Conservation (phyloP, 495 filamentous ascomycete species). For the Penicillium daleae region DNA sequence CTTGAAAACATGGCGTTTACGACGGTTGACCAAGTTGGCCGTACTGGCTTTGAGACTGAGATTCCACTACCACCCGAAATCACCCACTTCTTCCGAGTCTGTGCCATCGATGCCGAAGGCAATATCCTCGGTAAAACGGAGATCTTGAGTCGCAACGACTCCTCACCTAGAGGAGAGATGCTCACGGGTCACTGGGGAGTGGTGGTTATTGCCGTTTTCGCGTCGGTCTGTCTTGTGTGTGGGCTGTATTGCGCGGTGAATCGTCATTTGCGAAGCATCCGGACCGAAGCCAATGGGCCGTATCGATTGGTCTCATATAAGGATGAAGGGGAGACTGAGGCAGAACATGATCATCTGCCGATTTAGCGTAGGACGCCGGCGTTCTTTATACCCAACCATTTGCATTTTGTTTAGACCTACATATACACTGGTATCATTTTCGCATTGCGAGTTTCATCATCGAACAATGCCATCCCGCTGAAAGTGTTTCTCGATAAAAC, state of each 20-base stretch:
- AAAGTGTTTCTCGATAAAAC: no score
- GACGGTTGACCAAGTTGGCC: slow-evolving; percentile 14
- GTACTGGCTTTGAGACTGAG: slow-evolving; percentile 29
- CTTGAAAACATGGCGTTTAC: slow-evolving; percentile 25
- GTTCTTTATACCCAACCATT: slow-evolving; percentile 18
- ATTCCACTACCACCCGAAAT: slow-evolving; percentile 15
- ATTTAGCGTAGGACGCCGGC: slow-evolving; percentile 25
- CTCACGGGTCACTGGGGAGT: slow-evolving; percentile 9
- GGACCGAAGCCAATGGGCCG: neutral
- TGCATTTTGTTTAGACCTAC: slow-evolving; percentile 11
- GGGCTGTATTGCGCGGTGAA: slow-evolving; percentile 21
- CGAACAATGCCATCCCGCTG: neutral
- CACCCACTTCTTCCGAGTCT: slow-evolving; percentile 23
- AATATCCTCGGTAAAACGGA: slow-evolving; percentile 24
- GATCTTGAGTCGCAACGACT: slow-evolving; percentile 6
- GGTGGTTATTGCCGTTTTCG: slow-evolving; percentile 17
- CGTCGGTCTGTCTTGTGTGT: slow-evolving; percentile 15
- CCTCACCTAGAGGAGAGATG: neutral
- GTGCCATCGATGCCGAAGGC: slow-evolving; percentile 20
- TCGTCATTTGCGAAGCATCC: slow-evolving; percentile 8
- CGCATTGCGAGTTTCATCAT: neutral
- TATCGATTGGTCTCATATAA: slow-evolving; percentile 24
- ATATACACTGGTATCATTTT: neutral
- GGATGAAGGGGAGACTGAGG: slow-evolving; percentile 20
- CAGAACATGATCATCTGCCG: slow-evolving; percentile 19